Evolutionary conservation across 1,139 yeast genomes (phyloP).

Genomic region (Suhomyces yuchorum): DNA sequence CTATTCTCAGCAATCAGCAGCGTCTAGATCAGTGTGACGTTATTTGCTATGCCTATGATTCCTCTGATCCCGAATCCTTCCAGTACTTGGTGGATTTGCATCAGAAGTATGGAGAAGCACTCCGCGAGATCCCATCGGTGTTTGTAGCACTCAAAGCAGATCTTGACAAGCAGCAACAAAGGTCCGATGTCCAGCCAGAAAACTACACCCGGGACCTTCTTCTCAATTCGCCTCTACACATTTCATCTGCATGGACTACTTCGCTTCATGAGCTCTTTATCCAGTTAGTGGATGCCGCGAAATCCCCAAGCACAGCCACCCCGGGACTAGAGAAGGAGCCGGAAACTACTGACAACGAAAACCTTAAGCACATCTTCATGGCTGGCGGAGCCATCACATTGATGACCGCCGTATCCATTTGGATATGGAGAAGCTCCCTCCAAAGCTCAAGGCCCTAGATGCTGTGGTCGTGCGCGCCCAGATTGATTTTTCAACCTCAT

Average conservation of each 20-base stretch:
- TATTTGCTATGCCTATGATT: constrained; percentile 84
- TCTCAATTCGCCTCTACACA: constrained; percentile 73
- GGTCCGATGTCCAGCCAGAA: constrained; percentile 86
- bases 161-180: constrained; percentile 89
- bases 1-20: constrained; percentile 70
- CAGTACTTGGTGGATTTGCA: constrained; percentile 75
- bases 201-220: constrained; percentile 69
- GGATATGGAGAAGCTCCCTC: constrained; percentile 58
- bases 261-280: constrained; percentile 83
- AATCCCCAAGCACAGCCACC: constrained; percentile 73
- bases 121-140: constrained; percentile 77
- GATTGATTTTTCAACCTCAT: constrained; percentile 10
- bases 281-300: constrained; percentile 87
- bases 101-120: constrained; percentile 50
- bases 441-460: constrained; percentile 24
- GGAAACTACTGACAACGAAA: constrained; percentile 45
- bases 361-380: constrained; percentile 53
- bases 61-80: constrained; percentile 94
- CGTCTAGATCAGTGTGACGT: constrained; percentile 88
- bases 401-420: constrained; percentile 57
- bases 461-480: constrained; percentile 5
- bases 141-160: constrained; percentile 95
- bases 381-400: constrained; percentile 71
- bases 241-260: constrained; percentile 86
- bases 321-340: constrained; percentile 78